Evolutionary conservation across 805 yeast genomes (phyloP).

Genomic region (Candida nanaspora): DNA sequence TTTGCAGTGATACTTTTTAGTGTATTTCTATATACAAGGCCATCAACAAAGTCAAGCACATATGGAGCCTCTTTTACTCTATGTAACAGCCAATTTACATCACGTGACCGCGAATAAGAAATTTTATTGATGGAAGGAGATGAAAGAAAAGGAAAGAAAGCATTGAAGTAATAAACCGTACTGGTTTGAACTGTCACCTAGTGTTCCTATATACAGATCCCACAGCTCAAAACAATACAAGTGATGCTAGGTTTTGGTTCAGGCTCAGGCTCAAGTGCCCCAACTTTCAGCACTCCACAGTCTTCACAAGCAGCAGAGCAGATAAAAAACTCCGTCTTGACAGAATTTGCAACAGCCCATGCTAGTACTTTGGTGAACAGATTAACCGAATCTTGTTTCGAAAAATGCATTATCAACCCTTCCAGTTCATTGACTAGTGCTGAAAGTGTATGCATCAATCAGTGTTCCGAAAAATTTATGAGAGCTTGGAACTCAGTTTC

Average conservation of each 20-base stretch:
- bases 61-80: no score
- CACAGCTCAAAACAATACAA: no score
- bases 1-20: no score
- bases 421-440: conserved; percentile 37
- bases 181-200: no score
- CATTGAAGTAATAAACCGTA: no score
- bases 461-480: conserved; percentile 84
- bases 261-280: neutral
- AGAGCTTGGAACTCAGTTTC: conserved; percentile 85
- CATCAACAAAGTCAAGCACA: no score
- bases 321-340: conserved; percentile 63
- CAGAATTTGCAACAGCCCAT: conserved; percentile 85
- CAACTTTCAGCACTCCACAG: conserved; percentile 6
- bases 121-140: no score
- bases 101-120: no score
- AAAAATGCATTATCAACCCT: conserved; percentile 65
- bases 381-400: conserved; percentile 81
- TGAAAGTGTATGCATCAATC: conserved; percentile 63
- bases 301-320: conserved; percentile 48
- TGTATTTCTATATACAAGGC: no score
- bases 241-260: neutral
- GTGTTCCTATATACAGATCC: no score
- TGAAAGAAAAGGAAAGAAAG: no score
- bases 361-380: conserved; percentile 83
- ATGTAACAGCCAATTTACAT: no score